phyloP scores from a whole-genome alignment of 2,329 filamentous ascomycete species.

The Fulvia fulva region DNA sequence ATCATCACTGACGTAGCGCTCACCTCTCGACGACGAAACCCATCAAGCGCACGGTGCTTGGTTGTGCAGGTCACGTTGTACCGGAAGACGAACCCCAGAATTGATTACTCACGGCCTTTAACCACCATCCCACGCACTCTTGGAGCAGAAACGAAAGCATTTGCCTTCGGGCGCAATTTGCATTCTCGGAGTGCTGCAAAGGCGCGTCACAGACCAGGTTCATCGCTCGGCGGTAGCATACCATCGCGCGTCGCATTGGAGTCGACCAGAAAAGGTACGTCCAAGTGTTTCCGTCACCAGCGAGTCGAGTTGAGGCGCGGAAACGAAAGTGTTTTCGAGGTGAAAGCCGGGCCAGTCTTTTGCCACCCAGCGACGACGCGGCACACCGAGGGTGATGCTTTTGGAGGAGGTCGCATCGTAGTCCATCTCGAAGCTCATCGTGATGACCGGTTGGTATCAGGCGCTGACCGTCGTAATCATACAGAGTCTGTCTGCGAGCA shows the following conservation, averaged over 20 bases:
- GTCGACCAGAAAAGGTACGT: background rate
- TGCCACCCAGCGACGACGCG: background rate
- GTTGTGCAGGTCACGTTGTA: constrained; percentile 10
- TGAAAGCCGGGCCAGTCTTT: background rate
- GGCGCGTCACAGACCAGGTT: constrained; percentile 7
- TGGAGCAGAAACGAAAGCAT: background rate
- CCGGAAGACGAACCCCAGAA: background rate
- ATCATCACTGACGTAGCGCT: background rate
- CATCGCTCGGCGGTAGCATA: background rate
- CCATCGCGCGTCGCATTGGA: background rate
- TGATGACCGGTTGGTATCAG: background rate
- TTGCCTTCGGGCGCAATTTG: constrained; percentile 3
- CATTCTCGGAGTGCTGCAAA: background rate
- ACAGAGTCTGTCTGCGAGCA: background rate
- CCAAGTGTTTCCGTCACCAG: background rate
- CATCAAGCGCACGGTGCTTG: background rate
- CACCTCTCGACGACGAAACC: no score
- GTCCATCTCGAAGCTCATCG: background rate
- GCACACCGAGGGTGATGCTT: background rate
- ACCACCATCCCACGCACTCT: background rate
- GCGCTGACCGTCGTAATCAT: background rate
- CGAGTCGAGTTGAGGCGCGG: background rate
- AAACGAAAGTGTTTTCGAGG: background rate
- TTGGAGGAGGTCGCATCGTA: background rate
- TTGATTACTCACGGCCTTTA: background rate